A percentile compares a stretch with the other conserved stretches of the same genome.
These are phyloP conservation scores for Ogataea nakhonphanomensis DNA, from an alignment of 805 yeast species.

Conservation along the genomic window DNA sequence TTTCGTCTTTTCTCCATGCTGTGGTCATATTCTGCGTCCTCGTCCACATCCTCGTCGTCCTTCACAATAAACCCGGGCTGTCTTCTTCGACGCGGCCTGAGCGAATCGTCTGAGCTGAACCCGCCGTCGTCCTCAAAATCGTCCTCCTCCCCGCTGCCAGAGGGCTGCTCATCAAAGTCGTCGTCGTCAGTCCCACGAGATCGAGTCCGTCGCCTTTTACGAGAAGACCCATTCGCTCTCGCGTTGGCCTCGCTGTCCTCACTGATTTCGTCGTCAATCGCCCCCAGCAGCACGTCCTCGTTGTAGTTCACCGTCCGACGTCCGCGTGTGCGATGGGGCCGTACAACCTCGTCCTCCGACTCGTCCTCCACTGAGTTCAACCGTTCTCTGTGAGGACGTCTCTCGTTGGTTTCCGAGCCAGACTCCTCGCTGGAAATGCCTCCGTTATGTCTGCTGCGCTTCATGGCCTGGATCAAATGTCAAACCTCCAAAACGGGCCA, in stretches of 20 bases:
- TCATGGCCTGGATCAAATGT: conserved; percentile 4
- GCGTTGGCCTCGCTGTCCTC: conserved; percentile 20
- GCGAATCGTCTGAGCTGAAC: conserved; percentile 22
- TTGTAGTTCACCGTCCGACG: conserved; percentile 32
- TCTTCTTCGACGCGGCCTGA: conserved; percentile 18
- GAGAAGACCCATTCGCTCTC: conserved; percentile 11
- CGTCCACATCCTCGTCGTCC: conserved; percentile 26
- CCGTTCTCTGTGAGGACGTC: conserved; percentile 19
- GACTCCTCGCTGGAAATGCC: conserved; percentile 3
- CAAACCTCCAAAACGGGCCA: background rate
- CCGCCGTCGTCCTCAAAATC: conserved; percentile 21
- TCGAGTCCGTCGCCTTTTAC: conserved; percentile 13
- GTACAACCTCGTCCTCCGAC: conserved; percentile 22
- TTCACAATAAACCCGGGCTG: conserved; percentile 24
- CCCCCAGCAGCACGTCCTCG: conserved; percentile 30
- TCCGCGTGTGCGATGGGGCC: conserved; percentile 30
- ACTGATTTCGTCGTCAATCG: conserved; percentile 27
- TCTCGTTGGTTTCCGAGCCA: conserved; percentile 16
- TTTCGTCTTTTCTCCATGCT: conserved; percentile 1
- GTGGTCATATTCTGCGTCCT: conserved; percentile 20
- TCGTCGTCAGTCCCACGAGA: conserved; percentile 28
- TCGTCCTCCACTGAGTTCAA: conserved; percentile 12
- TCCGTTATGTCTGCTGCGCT: conserved; percentile 6
- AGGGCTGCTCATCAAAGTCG: conserved; percentile 15
- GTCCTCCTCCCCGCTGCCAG: conserved; percentile 22